Base-by-base conservation (phyloP, 1,284 basidiomycete species). In the Erythrobasidium hasegawianum region DNA sequence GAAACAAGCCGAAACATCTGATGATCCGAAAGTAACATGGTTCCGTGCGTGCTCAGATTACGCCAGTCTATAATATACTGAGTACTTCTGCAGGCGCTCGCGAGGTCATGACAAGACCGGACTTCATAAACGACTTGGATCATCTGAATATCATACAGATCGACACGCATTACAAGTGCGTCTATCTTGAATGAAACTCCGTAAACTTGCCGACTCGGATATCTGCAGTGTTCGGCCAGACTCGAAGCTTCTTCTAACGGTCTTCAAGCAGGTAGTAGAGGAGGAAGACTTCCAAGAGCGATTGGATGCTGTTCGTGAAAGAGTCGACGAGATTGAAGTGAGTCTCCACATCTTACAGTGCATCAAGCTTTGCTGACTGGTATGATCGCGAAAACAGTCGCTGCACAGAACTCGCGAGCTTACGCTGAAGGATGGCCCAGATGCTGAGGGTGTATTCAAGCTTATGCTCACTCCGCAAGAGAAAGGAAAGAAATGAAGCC, bases 361-460 rank as follows among this genome's bases (percentile, higher is more conserved):
- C 11, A 1, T n/a, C 2, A 45, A 5, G 20, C n/a, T 24, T 8
- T 47, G 22, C 20, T 52, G 33, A 50, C 29, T 16, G 20, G 13
- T 26, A 47, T 13, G 33, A 1, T 9, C 38, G 20, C 39, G 11
- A 7, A 14, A 22, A 29, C 22, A 74, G 60, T 66, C 62, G 9
- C 52, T 75, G 2, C 68, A 70, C 41, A 71, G 73, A 1, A 75
- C 73, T 20, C 59, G 68, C 8, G 73, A 75, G 60, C 58, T 75
- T 29, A 73, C 72, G 8, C 69, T 72, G 59, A 74, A 74, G 59
- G 67, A 68, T 38, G 49, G 49, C 16, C 62, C 62, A 4, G 62
- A 58, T 52, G 55, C 62, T 13, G 67, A 64, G 16, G 61, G 61
- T 16, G 57, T 68, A 0, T 68, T 68, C 60, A 62, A 57, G 41